Percentiles rank a stretch among this genome's conserved stretches.
Evolutionary conservation across 805 yeast species (phyloP).

Genomic region (Ogataea salicorniae): DNA sequence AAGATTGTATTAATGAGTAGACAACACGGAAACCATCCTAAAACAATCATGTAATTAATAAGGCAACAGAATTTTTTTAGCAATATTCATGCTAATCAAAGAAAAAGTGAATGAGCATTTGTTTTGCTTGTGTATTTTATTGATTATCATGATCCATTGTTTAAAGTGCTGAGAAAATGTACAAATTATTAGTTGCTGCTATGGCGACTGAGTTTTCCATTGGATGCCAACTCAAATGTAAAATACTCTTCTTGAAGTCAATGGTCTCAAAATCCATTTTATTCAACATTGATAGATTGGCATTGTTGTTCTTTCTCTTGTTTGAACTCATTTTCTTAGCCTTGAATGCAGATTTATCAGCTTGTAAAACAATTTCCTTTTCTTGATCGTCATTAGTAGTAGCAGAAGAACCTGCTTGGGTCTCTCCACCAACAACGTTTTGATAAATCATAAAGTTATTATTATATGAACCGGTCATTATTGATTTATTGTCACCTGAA

Average conservation of each 20-base stretch:
- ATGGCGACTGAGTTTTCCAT: conserved; percentile 93
- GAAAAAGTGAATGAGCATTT: too few species aligned
- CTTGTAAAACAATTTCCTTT: conserved; percentile 80
- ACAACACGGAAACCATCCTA: too few species aligned
- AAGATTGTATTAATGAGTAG: too few species aligned
- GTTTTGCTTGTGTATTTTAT: too few species aligned
- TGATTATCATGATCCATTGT: too few species aligned
- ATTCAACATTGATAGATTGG: conserved; percentile 38
- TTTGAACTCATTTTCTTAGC: conserved; percentile 58
- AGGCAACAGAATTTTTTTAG: too few species aligned
- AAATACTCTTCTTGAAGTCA: conserved; percentile 90
- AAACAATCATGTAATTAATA: too few species aligned
- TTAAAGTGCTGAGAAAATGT: conserved; percentile 72
- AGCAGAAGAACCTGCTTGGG: conserved; percentile 1
- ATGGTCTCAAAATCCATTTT: conserved; percentile 73
- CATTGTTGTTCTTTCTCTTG: conserved; percentile 24
- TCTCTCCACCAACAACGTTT: conserved; percentile 45
- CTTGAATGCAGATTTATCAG: conserved; percentile 96
- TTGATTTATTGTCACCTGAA: conserved; percentile 84
- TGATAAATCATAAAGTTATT: conserved; percentile 97
- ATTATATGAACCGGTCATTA: conserved; percentile 96
- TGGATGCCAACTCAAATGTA: conserved; percentile 99
- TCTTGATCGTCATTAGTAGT: conserved; percentile 29
- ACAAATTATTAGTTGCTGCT: conserved; percentile 95
- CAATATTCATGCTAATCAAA: too few species aligned